Conservation (phyloP, 2,329 filamentous ascomycete species). For the Pezicula rhizophila region DNA sequence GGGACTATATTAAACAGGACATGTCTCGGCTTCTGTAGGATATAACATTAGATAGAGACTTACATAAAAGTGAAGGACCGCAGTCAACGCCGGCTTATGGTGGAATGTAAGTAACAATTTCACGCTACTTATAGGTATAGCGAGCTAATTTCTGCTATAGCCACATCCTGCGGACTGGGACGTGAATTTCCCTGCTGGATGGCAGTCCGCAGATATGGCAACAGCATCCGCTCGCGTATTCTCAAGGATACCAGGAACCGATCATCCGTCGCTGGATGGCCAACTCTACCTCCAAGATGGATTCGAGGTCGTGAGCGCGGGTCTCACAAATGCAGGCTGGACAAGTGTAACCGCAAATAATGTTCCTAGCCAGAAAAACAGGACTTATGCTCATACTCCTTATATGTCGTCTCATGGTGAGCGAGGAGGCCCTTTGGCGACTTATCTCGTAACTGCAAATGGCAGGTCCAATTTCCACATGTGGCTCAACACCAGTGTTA, state of each 20-base stretch:
- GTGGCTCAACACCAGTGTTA: slow-evolving; percentile 60
- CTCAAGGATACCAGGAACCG: slow-evolving; percentile 63
- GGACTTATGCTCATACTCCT: slow-evolving; percentile 55
- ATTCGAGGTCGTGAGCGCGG: slow-evolving; percentile 55
- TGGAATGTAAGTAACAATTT: slow-evolving; percentile 42
- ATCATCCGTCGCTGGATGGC: slow-evolving; percentile 59
- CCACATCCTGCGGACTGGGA: slow-evolving; percentile 63
- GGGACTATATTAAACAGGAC: too few relatives aligned
- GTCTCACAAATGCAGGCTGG: slow-evolving; percentile 57
- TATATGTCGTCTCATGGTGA: slow-evolving; percentile 65
- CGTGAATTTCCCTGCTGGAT: slow-evolving; percentile 64
- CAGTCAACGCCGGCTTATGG: slow-evolving; percentile 61
- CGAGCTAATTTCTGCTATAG: slow-evolving; percentile 22
- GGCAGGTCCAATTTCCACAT: slow-evolving; percentile 59
- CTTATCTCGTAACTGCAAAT: slow-evolving; percentile 60
- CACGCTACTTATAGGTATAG: not conserved
- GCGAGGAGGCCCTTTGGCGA: slow-evolving; percentile 63
- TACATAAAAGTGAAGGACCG: slow-evolving; percentile 9
- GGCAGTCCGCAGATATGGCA: slow-evolving; percentile 59
- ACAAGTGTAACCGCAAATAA: slow-evolving; percentile 53
- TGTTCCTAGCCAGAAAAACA: slow-evolving; percentile 55
- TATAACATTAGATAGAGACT: too few relatives aligned
- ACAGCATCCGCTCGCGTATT: slow-evolving; percentile 57
- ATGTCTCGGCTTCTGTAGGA: too few relatives aligned
- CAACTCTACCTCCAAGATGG: slow-evolving; percentile 62